phyloP scores from a whole-genome alignment of 306 rosid species.

The Quercus rubra region DNA sequence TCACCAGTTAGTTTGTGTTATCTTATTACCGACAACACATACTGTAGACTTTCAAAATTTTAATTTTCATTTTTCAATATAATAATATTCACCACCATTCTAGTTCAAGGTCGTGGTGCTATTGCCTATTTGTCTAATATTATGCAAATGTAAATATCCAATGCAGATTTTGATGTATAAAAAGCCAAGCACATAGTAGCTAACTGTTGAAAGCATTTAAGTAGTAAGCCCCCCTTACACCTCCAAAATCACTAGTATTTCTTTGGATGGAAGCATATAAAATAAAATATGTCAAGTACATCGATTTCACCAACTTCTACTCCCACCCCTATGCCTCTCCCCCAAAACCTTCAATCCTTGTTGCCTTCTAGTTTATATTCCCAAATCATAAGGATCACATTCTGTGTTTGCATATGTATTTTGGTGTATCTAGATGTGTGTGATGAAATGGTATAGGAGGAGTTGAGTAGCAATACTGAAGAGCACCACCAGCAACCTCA shows the following conservation, averaged over 20 bases:
- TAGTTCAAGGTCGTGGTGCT: too few species aligned
- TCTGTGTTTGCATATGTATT: background rate
- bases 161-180: background rate
- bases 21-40: too few species aligned
- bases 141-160: too few species aligned
- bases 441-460: background rate
- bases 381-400: background rate
- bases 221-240: background rate
- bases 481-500: constrained; percentile 74
- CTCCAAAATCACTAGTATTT: background rate
- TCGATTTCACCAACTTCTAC: background rate
- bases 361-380: background rate
- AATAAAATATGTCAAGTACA: background rate
- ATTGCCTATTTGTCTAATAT: too few species aligned
- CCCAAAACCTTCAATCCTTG: background rate
- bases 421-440: too few species aligned
- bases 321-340: background rate
- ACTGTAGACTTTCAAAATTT: too few species aligned
- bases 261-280: too few species aligned
- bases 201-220: background rate
- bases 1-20: too few species aligned
- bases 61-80: too few species aligned
- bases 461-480: constrained; percentile 44
- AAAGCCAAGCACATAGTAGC: background rate
- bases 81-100: too few species aligned